A percentile compares a stretch with the other conserved stretches of the same genome.
Conservation (phyloP, 2,329 filamentous ascomycete species). For the Beauveria brongniartii region DNA sequence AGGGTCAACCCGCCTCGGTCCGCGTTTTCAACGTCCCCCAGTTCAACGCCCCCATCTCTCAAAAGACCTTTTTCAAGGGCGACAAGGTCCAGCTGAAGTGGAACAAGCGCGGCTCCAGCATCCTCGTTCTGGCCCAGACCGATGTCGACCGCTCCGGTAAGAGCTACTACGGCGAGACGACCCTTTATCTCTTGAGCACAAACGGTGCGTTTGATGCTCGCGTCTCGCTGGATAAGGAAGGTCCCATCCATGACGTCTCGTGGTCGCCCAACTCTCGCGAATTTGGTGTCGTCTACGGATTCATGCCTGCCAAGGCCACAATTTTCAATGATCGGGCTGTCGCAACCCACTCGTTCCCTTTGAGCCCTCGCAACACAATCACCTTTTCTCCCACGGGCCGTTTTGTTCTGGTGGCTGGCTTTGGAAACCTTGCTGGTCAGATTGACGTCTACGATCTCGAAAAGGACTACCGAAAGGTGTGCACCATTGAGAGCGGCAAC, state of each 20-base stretch:
- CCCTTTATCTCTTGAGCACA: conserved; percentile 86
- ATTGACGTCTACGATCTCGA: conserved; percentile 97
- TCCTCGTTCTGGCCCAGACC: conserved; percentile 93
- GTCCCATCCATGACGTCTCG: conserved; percentile 94
- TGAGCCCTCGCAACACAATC: conserved; percentile 89
- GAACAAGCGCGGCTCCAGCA: conserved; percentile 84
- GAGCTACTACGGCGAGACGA: conserved; percentile 98
- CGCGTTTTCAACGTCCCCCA: conserved; percentile 91
- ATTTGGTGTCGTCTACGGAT: conserved; percentile 95
- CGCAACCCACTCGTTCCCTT: conserved; percentile 74
- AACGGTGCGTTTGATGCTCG: conserved; percentile 89
- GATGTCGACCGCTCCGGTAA: conserved; percentile 98
- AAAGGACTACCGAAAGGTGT: conserved; percentile 87
- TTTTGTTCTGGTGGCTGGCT: conserved; percentile 89
- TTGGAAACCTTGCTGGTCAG: conserved; percentile 93
- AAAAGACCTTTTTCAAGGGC: conserved; percentile 99
- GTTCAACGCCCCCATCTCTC: conserved; percentile 74
- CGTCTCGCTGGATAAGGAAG: conserved; percentile 89
- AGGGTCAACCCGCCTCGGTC: conserved; percentile 89
- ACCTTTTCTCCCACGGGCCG: conserved; percentile 88
- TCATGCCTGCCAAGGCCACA: conserved; percentile 98
- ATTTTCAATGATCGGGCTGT: conserved; percentile 91
- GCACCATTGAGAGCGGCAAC: conserved; percentile 91
- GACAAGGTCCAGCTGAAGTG: conserved; percentile 99
- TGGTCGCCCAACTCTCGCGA: conserved; percentile 98